Conservation (phyloP, 129 eudicot species). For the Centaurea solstitialis region DNA sequence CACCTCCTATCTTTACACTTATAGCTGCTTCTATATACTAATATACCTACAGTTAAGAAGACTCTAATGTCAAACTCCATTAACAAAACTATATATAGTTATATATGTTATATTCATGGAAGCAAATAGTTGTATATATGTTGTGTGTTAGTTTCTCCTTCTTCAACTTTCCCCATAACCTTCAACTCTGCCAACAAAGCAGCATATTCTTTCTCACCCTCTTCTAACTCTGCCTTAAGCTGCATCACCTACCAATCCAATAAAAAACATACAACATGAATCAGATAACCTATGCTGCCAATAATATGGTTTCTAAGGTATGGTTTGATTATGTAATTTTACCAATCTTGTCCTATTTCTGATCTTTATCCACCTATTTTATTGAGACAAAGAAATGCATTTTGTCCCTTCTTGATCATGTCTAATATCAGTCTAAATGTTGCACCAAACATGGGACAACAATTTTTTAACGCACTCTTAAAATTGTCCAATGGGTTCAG, state of each 20-base stretch:
- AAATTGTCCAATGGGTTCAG: not conserved
- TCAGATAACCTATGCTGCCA: not conserved
- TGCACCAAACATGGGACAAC: not conserved
- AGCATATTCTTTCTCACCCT: constrained; percentile 47
- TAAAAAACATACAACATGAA: constrained; percentile 7
- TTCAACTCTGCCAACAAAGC: constrained; percentile 40
- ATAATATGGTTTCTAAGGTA: not conserved
- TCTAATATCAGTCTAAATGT: not conserved
- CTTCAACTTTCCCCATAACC: constrained; percentile 44
- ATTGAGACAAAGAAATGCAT: not conserved
- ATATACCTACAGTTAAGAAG: not conserved
- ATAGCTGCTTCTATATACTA: not conserved
- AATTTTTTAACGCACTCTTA: not conserved
- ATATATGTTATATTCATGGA: not conserved
- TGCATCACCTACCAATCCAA: constrained; percentile 40
- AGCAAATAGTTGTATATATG: not conserved
- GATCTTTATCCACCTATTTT: not conserved
- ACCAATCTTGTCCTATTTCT: too few relatives aligned
- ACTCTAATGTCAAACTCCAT: not conserved
- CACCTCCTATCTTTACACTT: not conserved
- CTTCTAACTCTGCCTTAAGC: constrained; percentile 43
- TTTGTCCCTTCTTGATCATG: not conserved
- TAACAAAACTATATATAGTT: not conserved
- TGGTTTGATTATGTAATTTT: too few relatives aligned
- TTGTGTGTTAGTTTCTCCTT: constrained; percentile 28